A percentile compares a stretch with the other conserved stretches of the same genome.
Evolutionary conservation across 2,329 filamentous ascomycete species (phyloP).

Genomic region (Lasiodiplodia citricola): DNA sequence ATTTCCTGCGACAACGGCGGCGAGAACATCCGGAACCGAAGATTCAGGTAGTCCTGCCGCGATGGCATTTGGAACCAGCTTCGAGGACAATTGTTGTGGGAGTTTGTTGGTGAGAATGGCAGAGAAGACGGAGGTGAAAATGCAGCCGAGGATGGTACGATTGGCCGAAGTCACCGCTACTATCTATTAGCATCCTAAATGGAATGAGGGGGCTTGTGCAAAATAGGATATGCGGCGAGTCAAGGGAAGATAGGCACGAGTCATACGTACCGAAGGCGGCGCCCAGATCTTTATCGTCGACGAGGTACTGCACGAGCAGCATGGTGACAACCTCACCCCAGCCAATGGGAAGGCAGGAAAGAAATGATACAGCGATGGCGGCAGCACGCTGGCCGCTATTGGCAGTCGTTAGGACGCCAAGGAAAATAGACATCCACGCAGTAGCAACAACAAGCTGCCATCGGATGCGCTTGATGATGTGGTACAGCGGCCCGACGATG

Average conservation of each 20-base stretch:
- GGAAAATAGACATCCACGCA: slow-evolving; percentile 31
- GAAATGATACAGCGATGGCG: slow-evolving; percentile 30
- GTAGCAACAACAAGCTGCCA: slow-evolving; percentile 29
- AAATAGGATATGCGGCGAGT: not conserved
- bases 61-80: slow-evolving; percentile 24
- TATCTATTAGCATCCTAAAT: not conserved
- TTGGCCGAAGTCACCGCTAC: slow-evolving; percentile 30
- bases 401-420: slow-evolving; percentile 32
- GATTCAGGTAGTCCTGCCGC: slow-evolving; percentile 31
- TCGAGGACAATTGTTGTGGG: slow-evolving; percentile 29
- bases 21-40: slow-evolving; percentile 30
- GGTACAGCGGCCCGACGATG: slow-evolving; percentile 33
- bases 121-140: slow-evolving; percentile 32
- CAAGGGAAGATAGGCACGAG: too few relatives aligned
- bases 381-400: slow-evolving; percentile 16
- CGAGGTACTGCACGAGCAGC: slow-evolving; percentile 31
- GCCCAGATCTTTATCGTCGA: slow-evolving; percentile 30
- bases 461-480: slow-evolving; percentile 34
- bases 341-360: slow-evolving; percentile 30
- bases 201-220: too few relatives aligned
- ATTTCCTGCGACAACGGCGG: slow-evolving; percentile 29
- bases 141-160: slow-evolving; percentile 31
- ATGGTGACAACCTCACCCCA: slow-evolving; percentile 31
- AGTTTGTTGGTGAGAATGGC: slow-evolving; percentile 35
- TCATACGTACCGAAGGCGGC: slow-evolving; percentile 30